Conservation (phyloP, 2,329 filamentous ascomycete species). For the Trichoderma afroharzianum region DNA sequence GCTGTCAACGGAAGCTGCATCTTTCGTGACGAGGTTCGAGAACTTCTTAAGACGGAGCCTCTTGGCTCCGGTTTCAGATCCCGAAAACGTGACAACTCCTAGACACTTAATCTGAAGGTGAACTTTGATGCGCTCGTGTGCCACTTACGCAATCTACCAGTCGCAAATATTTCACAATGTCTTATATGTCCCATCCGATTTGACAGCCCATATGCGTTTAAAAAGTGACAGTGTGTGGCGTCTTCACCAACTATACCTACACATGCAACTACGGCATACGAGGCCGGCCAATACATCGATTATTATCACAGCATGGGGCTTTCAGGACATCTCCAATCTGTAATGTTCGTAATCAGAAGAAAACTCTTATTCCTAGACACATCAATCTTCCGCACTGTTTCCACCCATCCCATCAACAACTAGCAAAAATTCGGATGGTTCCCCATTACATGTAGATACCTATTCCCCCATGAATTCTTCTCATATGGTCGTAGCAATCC, state of each 20-base stretch:
- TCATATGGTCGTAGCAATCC: slow-evolving; percentile 8
- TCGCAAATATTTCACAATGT: neutral
- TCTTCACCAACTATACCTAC: too few species aligned
- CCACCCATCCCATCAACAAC: neutral
- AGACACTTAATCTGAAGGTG: neutral
- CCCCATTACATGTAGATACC: neutral
- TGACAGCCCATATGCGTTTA: too few species aligned
- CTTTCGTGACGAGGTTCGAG: neutral
- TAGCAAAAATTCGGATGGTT: neutral
- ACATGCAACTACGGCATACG: too few species aligned
- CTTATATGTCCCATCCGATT: neutral
- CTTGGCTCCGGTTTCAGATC: neutral
- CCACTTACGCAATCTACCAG: neutral
- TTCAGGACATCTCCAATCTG: neutral
- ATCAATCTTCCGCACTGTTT: neutral
- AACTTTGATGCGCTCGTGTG: neutral
- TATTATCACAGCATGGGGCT: neutral
- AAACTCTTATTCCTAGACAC: too few species aligned
- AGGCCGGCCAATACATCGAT: too few species aligned
- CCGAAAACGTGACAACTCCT: neutral
- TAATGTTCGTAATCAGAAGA: neutral
- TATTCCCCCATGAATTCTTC: neutral
- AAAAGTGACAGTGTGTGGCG: too few species aligned
- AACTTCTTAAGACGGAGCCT: neutral
- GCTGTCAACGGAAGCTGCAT: neutral